Conservation (phyloP, 805 yeast species). For the Ogataea nitratoaversa region DNA sequence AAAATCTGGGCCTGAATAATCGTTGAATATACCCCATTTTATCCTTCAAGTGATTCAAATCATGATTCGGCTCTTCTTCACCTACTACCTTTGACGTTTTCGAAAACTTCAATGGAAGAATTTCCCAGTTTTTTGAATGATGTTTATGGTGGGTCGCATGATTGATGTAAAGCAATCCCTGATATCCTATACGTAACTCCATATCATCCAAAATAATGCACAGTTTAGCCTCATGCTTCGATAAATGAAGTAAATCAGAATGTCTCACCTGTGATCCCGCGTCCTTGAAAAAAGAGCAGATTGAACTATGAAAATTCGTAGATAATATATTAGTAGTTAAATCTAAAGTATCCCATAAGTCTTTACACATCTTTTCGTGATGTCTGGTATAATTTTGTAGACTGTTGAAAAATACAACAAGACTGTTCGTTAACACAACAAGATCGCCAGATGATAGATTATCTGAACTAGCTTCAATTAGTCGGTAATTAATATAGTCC, state of each 20-base stretch:
- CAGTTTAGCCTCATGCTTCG: constrained; percentile 9
- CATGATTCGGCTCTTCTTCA: not conserved
- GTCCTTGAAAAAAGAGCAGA: constrained; percentile 10
- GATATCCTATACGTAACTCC: constrained; percentile 16
- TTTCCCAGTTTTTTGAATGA: constrained; percentile 15
- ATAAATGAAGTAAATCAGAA: constrained; percentile 8
- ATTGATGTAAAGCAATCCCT: constrained; percentile 13
- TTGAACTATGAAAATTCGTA: constrained; percentile 12
- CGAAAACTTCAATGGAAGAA: constrained; percentile 12
- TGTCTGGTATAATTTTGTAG: constrained; percentile 7
- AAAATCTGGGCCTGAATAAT: constrained; percentile 16
- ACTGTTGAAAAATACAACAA: constrained; percentile 8
- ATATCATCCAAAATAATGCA: constrained; percentile 17
- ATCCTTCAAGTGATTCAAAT: constrained; percentile 2
- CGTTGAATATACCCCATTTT: constrained; percentile 8
- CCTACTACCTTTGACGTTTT: not conserved
- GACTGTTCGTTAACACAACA: constrained; percentile 14
- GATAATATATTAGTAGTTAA: constrained; percentile 21
- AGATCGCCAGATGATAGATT: constrained; percentile 10
- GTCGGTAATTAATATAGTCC: constrained; percentile 21
- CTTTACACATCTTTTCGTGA: not conserved
- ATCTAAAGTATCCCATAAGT: constrained; percentile 17
- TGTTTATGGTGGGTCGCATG: constrained; percentile 7
- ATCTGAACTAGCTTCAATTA: constrained; percentile 14
- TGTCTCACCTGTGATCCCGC: constrained; percentile 5